These are phyloP conservation scores for Lophiostoma macrostomum DNA, from an alignment of 495 filamentous ascomycete genomes.

Conservation along the genomic window DNA sequence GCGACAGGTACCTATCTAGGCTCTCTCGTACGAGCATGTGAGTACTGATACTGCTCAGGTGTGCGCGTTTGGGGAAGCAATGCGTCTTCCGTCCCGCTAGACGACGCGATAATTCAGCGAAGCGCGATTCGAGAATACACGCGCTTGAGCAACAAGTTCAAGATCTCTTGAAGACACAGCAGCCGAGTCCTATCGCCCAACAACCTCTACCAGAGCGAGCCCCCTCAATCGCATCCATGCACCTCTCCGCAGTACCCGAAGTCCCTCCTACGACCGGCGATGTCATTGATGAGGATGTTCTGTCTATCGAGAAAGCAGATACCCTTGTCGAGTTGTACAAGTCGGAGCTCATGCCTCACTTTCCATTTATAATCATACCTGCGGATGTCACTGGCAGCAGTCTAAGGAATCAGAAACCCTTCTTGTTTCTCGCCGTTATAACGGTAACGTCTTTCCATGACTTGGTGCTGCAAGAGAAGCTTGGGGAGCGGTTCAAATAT, in stretches of 20 bases:
- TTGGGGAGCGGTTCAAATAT: conserved; percentile 22
- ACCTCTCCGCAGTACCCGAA: neutral
- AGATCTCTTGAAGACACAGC: conserved; percentile 4
- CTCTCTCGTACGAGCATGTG: neutral
- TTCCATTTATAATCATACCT: conserved; percentile 22
- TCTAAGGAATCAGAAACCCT: conserved; percentile 18
- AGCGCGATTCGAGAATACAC: conserved; percentile 28
- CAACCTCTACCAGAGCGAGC: neutral
- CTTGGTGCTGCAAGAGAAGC: conserved; percentile 11
- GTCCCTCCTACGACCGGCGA: conserved; percentile 7
- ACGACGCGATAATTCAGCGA: conserved; percentile 26
- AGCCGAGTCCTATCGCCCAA: neutral
- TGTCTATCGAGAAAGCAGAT: conserved; percentile 19
- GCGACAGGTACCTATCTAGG: conserved; percentile 11
- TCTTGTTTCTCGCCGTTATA: conserved; percentile 23
- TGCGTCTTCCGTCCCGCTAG: conserved; percentile 28
- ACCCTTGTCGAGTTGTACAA: conserved; percentile 28
- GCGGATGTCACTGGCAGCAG: conserved; percentile 3
- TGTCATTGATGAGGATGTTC: conserved; percentile 19
- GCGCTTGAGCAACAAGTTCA: conserved; percentile 27
- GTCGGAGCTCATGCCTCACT: conserved; percentile 29
- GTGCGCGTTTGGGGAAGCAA: conserved; percentile 24
- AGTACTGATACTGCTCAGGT: conserved; percentile 3
- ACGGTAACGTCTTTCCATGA: conserved; percentile 25
- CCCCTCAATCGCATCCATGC: neutral